Base-by-base conservation (phyloP, 805 yeast genomes). In the Yarrowia phangngaensis region DNA sequence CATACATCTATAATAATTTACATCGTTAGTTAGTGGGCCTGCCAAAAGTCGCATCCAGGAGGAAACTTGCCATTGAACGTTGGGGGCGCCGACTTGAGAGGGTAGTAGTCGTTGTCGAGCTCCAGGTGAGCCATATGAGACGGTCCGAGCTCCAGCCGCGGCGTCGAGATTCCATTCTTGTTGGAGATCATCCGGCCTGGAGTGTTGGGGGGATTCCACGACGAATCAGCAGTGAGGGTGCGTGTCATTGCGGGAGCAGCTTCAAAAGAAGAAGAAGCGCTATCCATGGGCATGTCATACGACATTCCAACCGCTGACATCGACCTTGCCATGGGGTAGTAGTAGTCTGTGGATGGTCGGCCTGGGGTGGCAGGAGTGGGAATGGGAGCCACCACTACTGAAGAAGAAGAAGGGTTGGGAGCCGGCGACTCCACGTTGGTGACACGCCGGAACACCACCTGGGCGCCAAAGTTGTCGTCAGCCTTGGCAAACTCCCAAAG, bases 401-500 rank as follows among this genome's bases (percentile, higher is more conserved):
- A 31, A 31, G 12, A 22, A 43, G 19, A 20, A 15, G 34, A 5
- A 6, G 38, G 3, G 13, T 17, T 26, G 11, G 20, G 12, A 20
- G 34, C 29, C 12, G 30, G 51, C 6, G 30, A 27, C 5, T 20
- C 45, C 26, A 16, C n/a, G 28, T 29, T 27, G 15, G 35, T 34
- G n/a, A 64, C 62, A 9, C 58, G 52, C 11, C 68, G 55, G 61
- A 65, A 65, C 16, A 65, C 54, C 5, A 67, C 64, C 16, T 67
- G 59, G 9, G 68, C 68, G 3, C 62, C 54, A 53, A 64, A 65
- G 43, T 59, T 57, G 46, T 64, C 68, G 14, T 54, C 34, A 8
- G 65, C 68, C 33, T 56, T 56, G 45, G 62, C 62, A 49, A 65
- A 65, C 55, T 65, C 67, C 54, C 64, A 65, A 15, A 64, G 50